Base-by-base conservation (phyloP, 2,329 filamentous ascomycete species). In the Grosmannia huntii region DNA sequence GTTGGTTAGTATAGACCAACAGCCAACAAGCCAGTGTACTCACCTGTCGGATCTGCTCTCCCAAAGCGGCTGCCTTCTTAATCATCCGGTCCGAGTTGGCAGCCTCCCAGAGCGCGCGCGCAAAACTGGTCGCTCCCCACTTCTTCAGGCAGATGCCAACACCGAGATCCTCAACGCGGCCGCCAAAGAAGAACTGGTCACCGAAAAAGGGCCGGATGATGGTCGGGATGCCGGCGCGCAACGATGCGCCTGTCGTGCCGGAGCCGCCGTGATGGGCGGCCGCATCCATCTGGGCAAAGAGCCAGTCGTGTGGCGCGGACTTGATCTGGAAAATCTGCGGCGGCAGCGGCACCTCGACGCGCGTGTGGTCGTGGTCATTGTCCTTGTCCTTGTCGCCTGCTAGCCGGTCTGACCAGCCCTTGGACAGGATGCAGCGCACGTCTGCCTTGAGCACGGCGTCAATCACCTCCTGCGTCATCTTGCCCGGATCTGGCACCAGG, bases 171-270 rank as follows among this genome's bases (percentile, higher is more conserved):
- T 97, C 90, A 1, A 97, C 87, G 4, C 94, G 81, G 33, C 79
- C 82, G 7, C 90, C 94, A 66, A 95, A 97, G 76, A 99, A 99
- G 77, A 87, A 96, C 68, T 99, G 94, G 66, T 99, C 94, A 5
- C 94, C 94, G 68, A 99, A 99, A 75, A 97, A 99, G 0, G 94
- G 94, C 61, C 92, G 89, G 68, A 97, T 87, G 62, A 99, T 91
- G 0, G 94, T 97, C 0, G 94, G 94, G 5, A 96, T 83, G 2
- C 94, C 94, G 0, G 91, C 91, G 56, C 94, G 81, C 54, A 99
- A 76, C 69, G 90, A 95, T 0, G 94, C 94, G 2, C 94, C 94
- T 0, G 94, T 99, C 0, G 94, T 99, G 2, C 94, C 94, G 5
- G 90, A 89, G 5, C 94, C 94, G 53, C 94, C 94, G 67, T 99